phyloP scores from a whole-genome alignment of 2,329 filamentous ascomycete genomes.

The Paecilomyces dactylethromorphus region DNA sequence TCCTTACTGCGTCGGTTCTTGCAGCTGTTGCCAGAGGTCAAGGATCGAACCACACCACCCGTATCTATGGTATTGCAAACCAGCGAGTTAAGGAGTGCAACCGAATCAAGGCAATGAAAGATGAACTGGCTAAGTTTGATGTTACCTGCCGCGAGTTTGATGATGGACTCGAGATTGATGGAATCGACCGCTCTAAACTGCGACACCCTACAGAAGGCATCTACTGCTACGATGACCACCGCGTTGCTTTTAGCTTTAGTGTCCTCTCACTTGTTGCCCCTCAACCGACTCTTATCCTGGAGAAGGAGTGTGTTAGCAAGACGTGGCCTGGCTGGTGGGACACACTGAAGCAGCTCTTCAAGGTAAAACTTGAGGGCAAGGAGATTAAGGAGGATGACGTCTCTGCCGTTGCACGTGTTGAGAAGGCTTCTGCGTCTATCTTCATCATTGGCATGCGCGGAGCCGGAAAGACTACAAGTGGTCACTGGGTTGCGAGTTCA shows the following conservation, averaged over 20 bases:
- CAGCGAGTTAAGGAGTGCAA: constrained; percentile 98
- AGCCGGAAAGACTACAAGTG: constrained; percentile 91
- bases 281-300: constrained; percentile 67
- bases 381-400: constrained; percentile 45
- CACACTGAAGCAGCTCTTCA: constrained; percentile 69
- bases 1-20: constrained; percentile 87
- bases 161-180: constrained; percentile 74
- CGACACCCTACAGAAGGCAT: constrained; percentile 59
- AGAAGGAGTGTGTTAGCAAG: constrained; percentile 91
- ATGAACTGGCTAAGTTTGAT: constrained; percentile 88
- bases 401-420: constrained; percentile 29
- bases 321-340: constrained; percentile 99
- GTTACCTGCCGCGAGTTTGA: constrained; percentile 81
- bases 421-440: constrained; percentile 57
- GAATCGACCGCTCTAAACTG: constrained; percentile 46
- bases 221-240: constrained; percentile 94
- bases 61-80: constrained; percentile 91
- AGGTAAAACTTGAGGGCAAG: constrained; percentile 67
- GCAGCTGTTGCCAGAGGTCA: constrained; percentile 79
- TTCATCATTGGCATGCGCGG: constrained; percentile 97
- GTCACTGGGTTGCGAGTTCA: constrained; percentile 72
- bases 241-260: constrained; percentile 97
- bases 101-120: constrained; percentile 89
- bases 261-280: constrained; percentile 71
- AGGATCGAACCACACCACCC: constrained; percentile 56